Percentiles rank a stretch among this genome's conserved stretches.
These are phyloP conservation scores for Rhazya stricta DNA, from an alignment of 257 asterid genomes.

Conservation along the genomic window DNA sequence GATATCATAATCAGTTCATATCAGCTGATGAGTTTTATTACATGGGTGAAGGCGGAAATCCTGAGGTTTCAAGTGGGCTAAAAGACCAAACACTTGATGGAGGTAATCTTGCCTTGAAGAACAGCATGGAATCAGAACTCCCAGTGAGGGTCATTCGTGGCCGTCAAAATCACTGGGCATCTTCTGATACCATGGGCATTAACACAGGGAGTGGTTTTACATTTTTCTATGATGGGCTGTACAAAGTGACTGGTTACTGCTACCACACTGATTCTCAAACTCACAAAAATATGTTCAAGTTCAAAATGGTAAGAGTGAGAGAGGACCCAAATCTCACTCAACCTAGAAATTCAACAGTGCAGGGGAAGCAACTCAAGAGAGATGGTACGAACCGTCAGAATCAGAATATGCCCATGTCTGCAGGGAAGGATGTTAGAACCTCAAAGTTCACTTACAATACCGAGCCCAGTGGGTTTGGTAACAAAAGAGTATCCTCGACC, in stretches of 20 bases:
- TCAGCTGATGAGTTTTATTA: conserved; percentile 26
- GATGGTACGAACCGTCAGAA: not conserved
- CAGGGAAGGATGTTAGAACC: not conserved
- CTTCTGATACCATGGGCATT: conserved; percentile 36
- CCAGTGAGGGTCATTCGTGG: conserved; percentile 75
- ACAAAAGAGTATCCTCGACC: not conserved
- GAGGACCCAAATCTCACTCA: conserved; percentile 18
- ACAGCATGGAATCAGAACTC: conserved; percentile 34
- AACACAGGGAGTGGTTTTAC: conserved; percentile 34
- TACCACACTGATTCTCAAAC: conserved; percentile 29
- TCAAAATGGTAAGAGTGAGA: conserved; percentile 28
- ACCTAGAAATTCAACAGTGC: not conserved
- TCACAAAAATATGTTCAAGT: conserved; percentile 51
- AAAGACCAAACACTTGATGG: conserved; percentile 30
- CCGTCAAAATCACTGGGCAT: conserved; percentile 29
- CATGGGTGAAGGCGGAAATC: conserved; percentile 38
- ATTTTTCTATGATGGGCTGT: conserved; percentile 64
- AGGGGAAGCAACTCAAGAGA: not conserved
- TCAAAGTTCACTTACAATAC: not conserved
- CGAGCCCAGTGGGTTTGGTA: not conserved
- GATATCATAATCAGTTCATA: conserved; percentile 33
- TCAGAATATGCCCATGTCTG: not conserved
- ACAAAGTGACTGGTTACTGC: conserved; percentile 39
- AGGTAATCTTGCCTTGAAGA: conserved; percentile 43
- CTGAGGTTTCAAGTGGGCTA: not conserved